Evolutionary conservation across 192 early-diverging fungal genomes (phyloP), one percentile per base, ranked within the genome.

Genomic region (Paraglomus brasilianum): DNA sequence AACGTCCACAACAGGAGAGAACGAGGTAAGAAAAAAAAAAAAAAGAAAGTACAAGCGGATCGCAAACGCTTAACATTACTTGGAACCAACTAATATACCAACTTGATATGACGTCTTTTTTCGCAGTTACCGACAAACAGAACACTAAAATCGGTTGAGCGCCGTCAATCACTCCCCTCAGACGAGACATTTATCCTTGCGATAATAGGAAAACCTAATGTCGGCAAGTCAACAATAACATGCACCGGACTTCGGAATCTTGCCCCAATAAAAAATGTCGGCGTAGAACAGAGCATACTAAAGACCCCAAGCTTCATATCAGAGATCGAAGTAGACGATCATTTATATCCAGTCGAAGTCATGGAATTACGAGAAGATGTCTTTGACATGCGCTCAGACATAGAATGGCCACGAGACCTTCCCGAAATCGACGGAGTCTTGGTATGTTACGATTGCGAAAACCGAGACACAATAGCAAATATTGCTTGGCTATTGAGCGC

Each of bases 271-370:
- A 62, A 8, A 44, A 62, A 46, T 62, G 17, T 62, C 30, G 60
- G 59, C n/a, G n/a, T 22, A 8, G 59, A 61, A 45, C 40, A n/a
- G 14, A 45, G 46, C 24, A 61, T 61, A 44, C 30, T 61, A 61
- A 8, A 21, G 46, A 44, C 42, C 5, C 43, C 60, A 9, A 46
- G 42, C 3, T 43, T 62, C 10, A 46, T 46, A 44, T 30, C 60
- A 62, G 60, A 62, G 24, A 62, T 62, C 36, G 60, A 62, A 19
- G 60, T 62, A 6, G 60, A 62, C 46, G 60, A 62, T 45, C 42
- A 21, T 0, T n/a, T 5, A 8, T 62, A 62, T 46, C 60, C 60
- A 11, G 60, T 62, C 4, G 60, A 62, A 62, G 60, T 62, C 21
- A 13, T 62, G 17, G 60, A 62, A 62, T 24, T 62, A 22, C 41